Evolutionary conservation across 192 early-diverging fungal species (phyloP).

Genomic region (Geranomyces michiganensis): DNA sequence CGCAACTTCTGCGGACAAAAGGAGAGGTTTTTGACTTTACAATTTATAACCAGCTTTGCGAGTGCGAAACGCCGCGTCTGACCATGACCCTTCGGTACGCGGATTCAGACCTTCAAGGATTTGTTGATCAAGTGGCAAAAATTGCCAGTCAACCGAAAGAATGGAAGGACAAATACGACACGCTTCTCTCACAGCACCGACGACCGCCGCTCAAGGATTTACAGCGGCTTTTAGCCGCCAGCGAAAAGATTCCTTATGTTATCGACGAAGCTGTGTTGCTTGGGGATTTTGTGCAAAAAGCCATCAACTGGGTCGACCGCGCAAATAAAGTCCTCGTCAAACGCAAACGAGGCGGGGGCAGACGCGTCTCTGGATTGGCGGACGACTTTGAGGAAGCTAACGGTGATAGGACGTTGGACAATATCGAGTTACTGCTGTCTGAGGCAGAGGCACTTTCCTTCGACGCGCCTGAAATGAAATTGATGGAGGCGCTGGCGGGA

Average conservation of each 20-base stretch:
- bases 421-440: constrained; percentile 21
- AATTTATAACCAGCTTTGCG: constrained; percentile 46
- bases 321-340: constrained; percentile 28
- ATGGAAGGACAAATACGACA: constrained; percentile 36
- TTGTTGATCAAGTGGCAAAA: constrained; percentile 25
- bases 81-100: constrained; percentile 54
- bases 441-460: constrained; percentile 32
- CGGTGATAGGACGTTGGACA: constrained; percentile 17
- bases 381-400: neutral
- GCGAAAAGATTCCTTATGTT: constrained; percentile 32
- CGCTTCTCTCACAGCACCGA: constrained; percentile 20
- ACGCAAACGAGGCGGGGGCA: constrained; percentile 10
- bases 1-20: neutral
- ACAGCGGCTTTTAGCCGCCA: constrained; percentile 18
- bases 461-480: constrained; percentile 41
- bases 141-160: constrained; percentile 31
- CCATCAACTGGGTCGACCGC: constrained; percentile 40
- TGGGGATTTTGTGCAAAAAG: constrained; percentile 33
- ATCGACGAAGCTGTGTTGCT: constrained; percentile 41
- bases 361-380: neutral
- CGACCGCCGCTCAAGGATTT: constrained; percentile 45
- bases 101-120: constrained; percentile 49
- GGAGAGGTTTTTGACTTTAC: neutral
- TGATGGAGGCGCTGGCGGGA: constrained; percentile 16
- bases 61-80: constrained; percentile 43